Percentiles rank a stretch among this genome's conserved stretches.
Conservation (phyloP, 1,284 basidiomycete species). For the Apiotrichum veenhuisii region DNA sequence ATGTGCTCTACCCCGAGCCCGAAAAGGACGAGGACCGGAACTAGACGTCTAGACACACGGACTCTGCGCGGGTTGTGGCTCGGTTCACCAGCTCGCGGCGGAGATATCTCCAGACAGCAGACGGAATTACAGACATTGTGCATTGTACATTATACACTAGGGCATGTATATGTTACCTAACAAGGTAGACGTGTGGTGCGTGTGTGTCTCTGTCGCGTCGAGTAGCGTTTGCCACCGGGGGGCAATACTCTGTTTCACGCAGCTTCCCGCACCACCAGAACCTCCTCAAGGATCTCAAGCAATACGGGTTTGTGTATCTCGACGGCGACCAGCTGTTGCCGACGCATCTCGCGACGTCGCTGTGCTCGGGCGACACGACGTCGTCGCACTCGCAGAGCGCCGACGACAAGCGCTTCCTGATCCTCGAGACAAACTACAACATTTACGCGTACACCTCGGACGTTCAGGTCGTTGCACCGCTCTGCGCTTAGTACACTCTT, state of each 20-base stretch:
- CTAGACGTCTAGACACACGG: not conserved
- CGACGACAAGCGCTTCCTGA: slow-evolving; percentile 77
- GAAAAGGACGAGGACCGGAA: slow-evolving; percentile 1
- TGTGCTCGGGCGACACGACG: slow-evolving; percentile 60
- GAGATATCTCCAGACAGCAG: no score
- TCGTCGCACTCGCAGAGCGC: slow-evolving; percentile 55
- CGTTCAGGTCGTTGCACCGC: no score
- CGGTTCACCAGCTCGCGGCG: no score
- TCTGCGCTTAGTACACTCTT: no score
- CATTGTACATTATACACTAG: no score
- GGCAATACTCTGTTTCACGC: slow-evolving; percentile 82
- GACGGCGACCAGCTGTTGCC: slow-evolving; percentile 73
- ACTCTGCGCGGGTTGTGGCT: no score
- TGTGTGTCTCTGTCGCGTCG: no score
- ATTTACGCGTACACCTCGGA: slow-evolving; percentile 99
- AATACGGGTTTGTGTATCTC: slow-evolving; percentile 86
- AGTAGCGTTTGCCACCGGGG: no score
- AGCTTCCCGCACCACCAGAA: slow-evolving; percentile 71
- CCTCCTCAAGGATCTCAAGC: slow-evolving; percentile 77
- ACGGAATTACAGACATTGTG: no score
- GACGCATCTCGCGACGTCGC: slow-evolving; percentile 90
- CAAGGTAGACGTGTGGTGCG: no score
- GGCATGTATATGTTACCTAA: no score
- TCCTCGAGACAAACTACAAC: slow-evolving; percentile 97
- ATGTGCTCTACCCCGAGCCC: slow-evolving; percentile 9